These are phyloP conservation scores for Gamsiella multidivaricata DNA, from an alignment of 192 early-diverging fungal species.

Conservation along the genomic window DNA sequence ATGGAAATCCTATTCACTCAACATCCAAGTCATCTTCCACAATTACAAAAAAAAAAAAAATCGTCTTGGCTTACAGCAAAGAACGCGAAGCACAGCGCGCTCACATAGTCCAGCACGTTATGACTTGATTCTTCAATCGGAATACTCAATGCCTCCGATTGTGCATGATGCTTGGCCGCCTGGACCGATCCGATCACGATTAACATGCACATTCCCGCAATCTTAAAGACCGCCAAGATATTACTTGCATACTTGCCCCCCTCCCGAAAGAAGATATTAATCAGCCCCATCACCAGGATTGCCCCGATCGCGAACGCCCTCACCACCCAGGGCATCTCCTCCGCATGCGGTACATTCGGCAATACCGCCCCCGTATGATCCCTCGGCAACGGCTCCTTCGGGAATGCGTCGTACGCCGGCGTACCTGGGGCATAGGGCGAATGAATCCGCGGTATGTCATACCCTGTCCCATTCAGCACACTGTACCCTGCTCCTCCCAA, in stretches of 20 bases:
- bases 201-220: constrained; percentile 44
- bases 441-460: neutral
- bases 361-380: neutral
- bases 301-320: constrained; percentile 33
- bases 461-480: constrained; percentile 7
- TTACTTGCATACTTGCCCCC: constrained; percentile 56
- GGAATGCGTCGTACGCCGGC: constrained; percentile 16
- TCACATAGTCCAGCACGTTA: constrained; percentile 48
- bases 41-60: neutral
- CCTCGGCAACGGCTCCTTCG: constrained; percentile 3
- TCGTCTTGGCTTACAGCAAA: constrained; percentile 33
- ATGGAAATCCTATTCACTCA: no score
- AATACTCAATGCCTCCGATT: constrained; percentile 35
- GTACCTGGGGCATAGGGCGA: constrained; percentile 29
- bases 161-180: constrained; percentile 44
- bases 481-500: constrained; percentile 4
- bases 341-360: neutral
- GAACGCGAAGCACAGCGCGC: constrained; percentile 49
- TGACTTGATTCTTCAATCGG: constrained; percentile 42
- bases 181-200: constrained; percentile 46
- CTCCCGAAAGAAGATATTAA: constrained; percentile 57
- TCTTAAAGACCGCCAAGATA: constrained; percentile 43
- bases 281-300: constrained; percentile 37
- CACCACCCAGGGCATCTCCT: constrained; percentile 28
- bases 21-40: no score